Base-by-base conservation (phyloP, 148 eudicot species). In the Hydrangea macrophylla region DNA sequence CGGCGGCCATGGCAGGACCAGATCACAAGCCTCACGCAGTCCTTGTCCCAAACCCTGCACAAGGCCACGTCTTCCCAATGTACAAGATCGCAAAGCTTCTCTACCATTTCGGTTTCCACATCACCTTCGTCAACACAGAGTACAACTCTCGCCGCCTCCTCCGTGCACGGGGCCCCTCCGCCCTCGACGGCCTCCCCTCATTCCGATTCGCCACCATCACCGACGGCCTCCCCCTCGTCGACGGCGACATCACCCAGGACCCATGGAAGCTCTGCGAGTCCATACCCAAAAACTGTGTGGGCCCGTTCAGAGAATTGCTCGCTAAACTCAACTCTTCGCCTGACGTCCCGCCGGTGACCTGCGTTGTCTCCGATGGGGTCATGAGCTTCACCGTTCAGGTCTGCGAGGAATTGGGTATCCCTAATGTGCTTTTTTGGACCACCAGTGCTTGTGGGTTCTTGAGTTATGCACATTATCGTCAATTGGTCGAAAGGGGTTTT, bases 331-430 rank as follows among this genome's bases (percentile, higher is more conserved):
- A 62, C 40, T 54, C 13, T 45, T 45, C 48, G 22, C 26, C 58
- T 12, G 35, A 45, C n/a, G n/a, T n/a, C n/a, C n/a, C n/a, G n/a
- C n/a, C n/a, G n/a, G n/a, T n/a, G n/a, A n/a, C n/a, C n/a, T 75
- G 79, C 53, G 64, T 75, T 13, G 48, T 75, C 12, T 65, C 74
- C 4, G 79, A 75, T 58, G 63, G 62, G 2, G 20, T 42, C 3
- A 63, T 70, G 69, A 44, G 55, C 8, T 75, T 69, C 33, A 75
- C 74, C 22, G 50, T 24, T 3, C 70, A 62, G 35, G n/a, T n/a
- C n/a, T n/a, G n/a, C n/a, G n/a, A n/a, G n/a, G n/a, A n/a, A n/a
- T n/a, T n/a, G n/a, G n/a, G n/a, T n/a, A n/a, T n/a, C n/a, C n/a
- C n/a, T n/a, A n/a, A n/a, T n/a, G n/a, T n/a, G n/a, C n/a, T n/a